These are phyloP conservation scores for Fraxinus quadrangulata DNA, from an alignment of 257 asterid species.

Conservation along the genomic window DNA sequence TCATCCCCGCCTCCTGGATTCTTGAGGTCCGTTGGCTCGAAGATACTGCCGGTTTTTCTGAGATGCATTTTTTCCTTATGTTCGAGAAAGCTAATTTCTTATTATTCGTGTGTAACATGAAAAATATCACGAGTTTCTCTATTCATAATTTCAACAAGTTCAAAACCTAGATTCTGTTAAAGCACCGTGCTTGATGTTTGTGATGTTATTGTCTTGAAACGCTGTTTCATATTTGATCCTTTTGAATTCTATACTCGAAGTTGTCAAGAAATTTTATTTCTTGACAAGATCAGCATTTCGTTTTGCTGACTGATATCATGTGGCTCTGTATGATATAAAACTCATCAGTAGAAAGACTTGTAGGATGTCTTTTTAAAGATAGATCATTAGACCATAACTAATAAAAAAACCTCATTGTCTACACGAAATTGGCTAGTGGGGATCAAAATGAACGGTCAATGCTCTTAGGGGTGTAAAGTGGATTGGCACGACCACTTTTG, in stretches of 20 bases:
- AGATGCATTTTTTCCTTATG: not conserved
- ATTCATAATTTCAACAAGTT: not conserved
- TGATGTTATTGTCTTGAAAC: no score
- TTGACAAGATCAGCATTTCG: not conserved
- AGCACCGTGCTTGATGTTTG: not conserved
- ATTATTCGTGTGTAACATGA: not conserved
- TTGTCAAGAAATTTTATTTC: not conserved
- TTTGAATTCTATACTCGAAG: not conserved
- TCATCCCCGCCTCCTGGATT: conserved; percentile 41
- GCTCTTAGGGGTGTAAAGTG: not conserved
- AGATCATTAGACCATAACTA: no score
- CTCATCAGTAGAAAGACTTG: not conserved
- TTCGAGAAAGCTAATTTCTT: not conserved
- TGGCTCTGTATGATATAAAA: no score
- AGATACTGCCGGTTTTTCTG: not conserved
- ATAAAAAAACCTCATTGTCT: not conserved
- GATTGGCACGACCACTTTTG: not conserved
- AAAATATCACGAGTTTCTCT: not conserved
- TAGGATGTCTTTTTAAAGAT: not conserved
- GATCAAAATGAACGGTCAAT: not conserved
- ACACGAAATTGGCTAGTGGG: not conserved
- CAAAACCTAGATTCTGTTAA: not conserved
- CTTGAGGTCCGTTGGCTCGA: conserved; percentile 20
- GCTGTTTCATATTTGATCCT: not conserved
- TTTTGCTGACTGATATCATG: not conserved